Conservation (phyloP, 1,139 yeast species). For the Kodamaea anthophila region DNA sequence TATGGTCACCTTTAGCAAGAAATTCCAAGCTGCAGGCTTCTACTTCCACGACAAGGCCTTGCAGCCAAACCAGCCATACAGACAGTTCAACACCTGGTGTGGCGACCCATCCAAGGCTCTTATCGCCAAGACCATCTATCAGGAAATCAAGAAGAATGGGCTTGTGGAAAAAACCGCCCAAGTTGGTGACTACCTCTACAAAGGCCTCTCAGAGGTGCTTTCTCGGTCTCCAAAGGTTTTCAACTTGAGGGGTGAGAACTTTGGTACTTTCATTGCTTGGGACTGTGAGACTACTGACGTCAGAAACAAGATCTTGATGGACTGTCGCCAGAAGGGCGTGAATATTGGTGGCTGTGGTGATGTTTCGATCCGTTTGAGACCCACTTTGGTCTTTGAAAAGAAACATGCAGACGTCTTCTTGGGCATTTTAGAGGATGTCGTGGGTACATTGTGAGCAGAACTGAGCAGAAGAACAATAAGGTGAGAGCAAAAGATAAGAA, state of each 20-base stretch:
- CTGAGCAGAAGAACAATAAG: neutral
- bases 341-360: conserved; percentile 76
- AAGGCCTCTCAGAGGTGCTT: conserved; percentile 38
- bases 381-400: conserved; percentile 59
- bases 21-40: conserved; percentile 76
- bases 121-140: conserved; percentile 56
- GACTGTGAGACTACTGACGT: conserved; percentile 42
- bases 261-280: conserved; percentile 77
- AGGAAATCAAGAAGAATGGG: conserved; percentile 48
- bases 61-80: conserved; percentile 57
- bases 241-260: conserved; percentile 60
- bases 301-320: conserved; percentile 47
- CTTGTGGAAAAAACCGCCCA: conserved; percentile 46
- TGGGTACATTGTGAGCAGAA: conserved; percentile 5
- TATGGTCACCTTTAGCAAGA: conserved; percentile 69
- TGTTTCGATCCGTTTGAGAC: conserved; percentile 60
- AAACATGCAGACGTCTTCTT: conserved; percentile 61
- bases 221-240: conserved; percentile 37
- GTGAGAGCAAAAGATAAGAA: neutral
- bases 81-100: conserved; percentile 83
- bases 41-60: conserved; percentile 60
- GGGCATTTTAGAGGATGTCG: conserved; percentile 35
- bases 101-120: conserved; percentile 72
- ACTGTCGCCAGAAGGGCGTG: conserved; percentile 50
- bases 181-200: conserved; percentile 57